These are phyloP conservation scores for Boletellus deceptivus DNA, from an alignment of 1,284 basidiomycete species.

Conservation along the genomic window DNA sequence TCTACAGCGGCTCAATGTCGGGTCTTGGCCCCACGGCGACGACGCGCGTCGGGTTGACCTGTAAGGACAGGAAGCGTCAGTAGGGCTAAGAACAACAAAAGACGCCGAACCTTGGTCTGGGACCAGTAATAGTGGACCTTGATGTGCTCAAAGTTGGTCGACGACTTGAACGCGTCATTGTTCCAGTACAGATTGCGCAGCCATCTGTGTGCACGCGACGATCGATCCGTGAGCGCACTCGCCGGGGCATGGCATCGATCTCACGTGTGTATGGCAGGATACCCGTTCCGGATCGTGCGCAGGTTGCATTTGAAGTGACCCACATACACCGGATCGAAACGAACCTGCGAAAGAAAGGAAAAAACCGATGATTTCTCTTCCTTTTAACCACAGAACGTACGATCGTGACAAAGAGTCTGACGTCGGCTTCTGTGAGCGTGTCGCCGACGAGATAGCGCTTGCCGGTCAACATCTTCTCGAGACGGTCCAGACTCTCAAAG, in stretches of 20 bases:
- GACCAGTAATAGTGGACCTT: slow-evolving; percentile 86
- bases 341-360: slow-evolving; percentile 18
- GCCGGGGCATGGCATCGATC: slow-evolving; percentile 17
- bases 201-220: slow-evolving; percentile 51
- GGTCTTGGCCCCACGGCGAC: slow-evolving; percentile 76
- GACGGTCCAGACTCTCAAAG: slow-evolving; percentile 77
- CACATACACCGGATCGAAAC: slow-evolving; percentile 82
- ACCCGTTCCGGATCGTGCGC: slow-evolving; percentile 73
- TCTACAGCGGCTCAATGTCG: slow-evolving; percentile 65
- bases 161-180: slow-evolving; percentile 82
- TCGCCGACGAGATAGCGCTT: slow-evolving; percentile 84
- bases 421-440: slow-evolving; percentile 87
- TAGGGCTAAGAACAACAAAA: too few relatives aligned
- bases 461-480: slow-evolving; percentile 76
- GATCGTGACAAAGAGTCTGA: slow-evolving; percentile 89
- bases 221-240: slow-evolving; percentile 4
- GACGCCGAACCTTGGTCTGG: slow-evolving; percentile 46
- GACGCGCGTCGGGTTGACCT: slow-evolving; percentile 74
- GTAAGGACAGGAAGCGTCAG: not conserved
- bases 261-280: slow-evolving; percentile 75
- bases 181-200: slow-evolving; percentile 92
- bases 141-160: slow-evolving; percentile 88
- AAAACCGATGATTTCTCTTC: too few relatives aligned
- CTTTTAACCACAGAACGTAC: too few relatives aligned
- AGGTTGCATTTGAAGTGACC: slow-evolving; percentile 95